Conservation (phyloP, 352 stramenopile genomes). For the Phytophthora colocasiae region DNA sequence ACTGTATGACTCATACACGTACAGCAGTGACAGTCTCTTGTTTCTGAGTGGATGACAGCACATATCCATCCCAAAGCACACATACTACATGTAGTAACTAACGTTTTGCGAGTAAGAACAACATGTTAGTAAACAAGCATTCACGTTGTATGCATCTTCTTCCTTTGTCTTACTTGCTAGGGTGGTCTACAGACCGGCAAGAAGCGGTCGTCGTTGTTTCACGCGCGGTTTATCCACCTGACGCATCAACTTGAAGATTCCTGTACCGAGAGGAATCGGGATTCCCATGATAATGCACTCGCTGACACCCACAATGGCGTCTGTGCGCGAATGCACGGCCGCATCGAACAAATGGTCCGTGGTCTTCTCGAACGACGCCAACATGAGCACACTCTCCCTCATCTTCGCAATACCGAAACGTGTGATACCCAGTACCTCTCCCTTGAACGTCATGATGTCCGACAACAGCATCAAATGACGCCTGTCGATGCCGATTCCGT, state of each 20-base stretch:
- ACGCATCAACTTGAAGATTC: constrained; percentile 97
- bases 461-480: constrained; percentile 99
- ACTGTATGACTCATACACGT: too few relatives aligned
- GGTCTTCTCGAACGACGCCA: constrained; percentile 99
- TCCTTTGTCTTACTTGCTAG: constrained; percentile 7
- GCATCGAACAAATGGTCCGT: constrained; percentile 99
- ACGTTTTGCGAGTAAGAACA: too few relatives aligned
- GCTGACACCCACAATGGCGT: constrained; percentile 98
- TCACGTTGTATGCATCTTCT: background rate
- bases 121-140: too few relatives aligned
- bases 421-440: constrained; percentile 89
- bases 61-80: too few relatives aligned
- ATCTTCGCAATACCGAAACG: constrained; percentile 99
- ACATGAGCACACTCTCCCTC: constrained; percentile 99
- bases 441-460: constrained; percentile 99
- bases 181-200: constrained; percentile 32
- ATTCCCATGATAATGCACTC: constrained; percentile 99
- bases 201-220: constrained; percentile 65
- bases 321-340: constrained; percentile 97
- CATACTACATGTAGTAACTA: too few relatives aligned
- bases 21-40: too few relatives aligned
- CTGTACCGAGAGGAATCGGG: constrained; percentile 97
- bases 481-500: constrained; percentile 99
- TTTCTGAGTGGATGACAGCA: too few relatives aligned
- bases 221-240: constrained; percentile 82